Evolutionary conservation across 371 early-diverging fungal genomes (phyloP), one percentile per base, ranked within the genome.

Genomic region (Mucor mucedo): DNA sequence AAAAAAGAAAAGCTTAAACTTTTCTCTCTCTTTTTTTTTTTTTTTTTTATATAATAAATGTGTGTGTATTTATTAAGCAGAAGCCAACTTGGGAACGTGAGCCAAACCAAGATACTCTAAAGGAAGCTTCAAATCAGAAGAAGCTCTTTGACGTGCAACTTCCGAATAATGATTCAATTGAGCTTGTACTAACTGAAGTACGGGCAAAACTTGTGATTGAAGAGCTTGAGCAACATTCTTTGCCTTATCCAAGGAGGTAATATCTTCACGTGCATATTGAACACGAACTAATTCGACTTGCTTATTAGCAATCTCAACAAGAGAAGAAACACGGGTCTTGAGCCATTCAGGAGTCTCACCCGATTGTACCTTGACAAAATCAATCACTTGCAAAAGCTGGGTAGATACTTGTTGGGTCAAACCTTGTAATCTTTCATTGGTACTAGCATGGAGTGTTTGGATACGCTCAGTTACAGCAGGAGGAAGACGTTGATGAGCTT

Each of bases 141-240:
- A 63, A 27, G 70, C 67, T 52, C 61, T 73, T 56, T 75, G 60
- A 45, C 70, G 63, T 28, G 76, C 72, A 3, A 65, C 44, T 27
- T 74, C 74, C 40, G 74, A 68, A 41, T 77, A 79, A 30, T 73
- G 68, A 29, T 61, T 66, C 29, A 82, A 57, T 38, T 82, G 76
- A 56, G 79, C 68, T 52, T 80, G 84, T 41, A 85, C 55, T n/a
- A 50, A 67, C 60, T 84, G 74, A 40, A 88, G 71, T 7, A 88
- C 59, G n/a, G 88, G 88, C 32, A 86, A 69, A 10, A 85, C 80
- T 65, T 88, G 84, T 28, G 79, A 69, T 49, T 84, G 84, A 38
- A 85, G 72, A 42, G 80, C 68, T 21, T 80, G 70, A 47, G 82
- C 75, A 45, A 86, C 80, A 58, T 83, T 76, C 65, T 78, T 82